Base-by-base conservation (phyloP, 2,329 filamentous ascomycete species). In the Berkeleyomyces rouxiae region DNA sequence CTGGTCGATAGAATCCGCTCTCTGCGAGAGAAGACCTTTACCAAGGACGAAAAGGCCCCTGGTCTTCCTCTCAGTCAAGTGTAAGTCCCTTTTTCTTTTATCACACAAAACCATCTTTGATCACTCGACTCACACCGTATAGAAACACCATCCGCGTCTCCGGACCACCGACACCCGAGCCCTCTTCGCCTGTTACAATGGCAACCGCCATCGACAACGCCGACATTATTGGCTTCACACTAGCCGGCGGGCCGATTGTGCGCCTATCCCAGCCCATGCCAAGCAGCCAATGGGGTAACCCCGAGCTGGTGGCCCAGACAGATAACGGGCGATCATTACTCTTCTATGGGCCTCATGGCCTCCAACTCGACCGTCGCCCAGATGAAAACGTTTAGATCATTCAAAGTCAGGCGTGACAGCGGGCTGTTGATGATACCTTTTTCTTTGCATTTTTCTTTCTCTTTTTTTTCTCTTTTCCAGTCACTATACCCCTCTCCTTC, bases 241-340 rank as follows among this genome's bases (percentile, higher is more conserved):
- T 76, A 7, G 71, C 75, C 3, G 77, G 77, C 11, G 74, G 74
- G 2, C 76, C 76, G 2, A 78, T 79, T 59, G 67, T 79, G n/a
- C 72, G 73, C 16, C 76, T 78, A 63, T 70, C 67, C 43, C 68
- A 73, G n/a, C 68, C 73, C 0, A 67, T 71, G 4, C 70, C 71
- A 2, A 51, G 49, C 13, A 44, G 13, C 4, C 49, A 47, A 49
- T 65, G 64, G 64, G 64, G 64, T 3, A 65, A 65, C 46, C 64
- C 64, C 0, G 61, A 65, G 61, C 39, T 65, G 37, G 64, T 65
- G n/a, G 64, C 64, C 10, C 60, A 61, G 57, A 63, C 58, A 10
- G 64, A 63, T 4, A 58, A 51, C 5, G 60, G 55, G 11, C 43
- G 51, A 43, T 58, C 61, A n/a, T 39, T 65, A 11, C 61, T 65